phyloP scores from a whole-genome alignment of 768 basidiomycete species.

The Pisolithus sp. region DNA sequence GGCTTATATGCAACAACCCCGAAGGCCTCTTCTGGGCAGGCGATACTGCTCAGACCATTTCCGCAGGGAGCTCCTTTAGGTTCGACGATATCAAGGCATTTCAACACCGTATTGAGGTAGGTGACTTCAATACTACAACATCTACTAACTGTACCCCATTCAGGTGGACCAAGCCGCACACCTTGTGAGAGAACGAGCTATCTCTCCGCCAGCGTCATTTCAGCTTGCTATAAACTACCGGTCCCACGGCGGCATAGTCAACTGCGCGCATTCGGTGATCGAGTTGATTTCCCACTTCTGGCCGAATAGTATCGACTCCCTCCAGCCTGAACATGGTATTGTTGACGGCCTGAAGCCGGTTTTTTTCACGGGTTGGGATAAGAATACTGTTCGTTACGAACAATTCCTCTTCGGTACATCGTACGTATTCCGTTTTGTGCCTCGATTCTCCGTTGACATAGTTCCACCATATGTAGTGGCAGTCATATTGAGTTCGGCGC shows the following conservation, averaged over 20 bases:
- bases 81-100: constrained; percentile 70
- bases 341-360: constrained; percentile 50
- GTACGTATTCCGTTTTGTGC: constrained; percentile 24
- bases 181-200: constrained; percentile 7
- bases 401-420: constrained; percentile 51
- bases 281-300: constrained; percentile 57
- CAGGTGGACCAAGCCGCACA: constrained; percentile 18
- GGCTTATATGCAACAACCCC: constrained; percentile 55
- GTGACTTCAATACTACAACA: background rate
- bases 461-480: constrained; percentile 31
- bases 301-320: constrained; percentile 56
- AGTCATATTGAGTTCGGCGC: constrained; percentile 54
- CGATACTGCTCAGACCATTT: constrained; percentile 75
- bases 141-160: background rate
- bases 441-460: constrained; percentile 7
- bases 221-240: constrained; percentile 62
- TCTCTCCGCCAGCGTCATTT: constrained; percentile 36
- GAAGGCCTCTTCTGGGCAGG: constrained; percentile 75
- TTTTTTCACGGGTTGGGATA: constrained; percentile 47
- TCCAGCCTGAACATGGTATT: constrained; percentile 50
- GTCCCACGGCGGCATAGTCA: constrained; percentile 69
- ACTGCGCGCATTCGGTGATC: constrained; percentile 60
- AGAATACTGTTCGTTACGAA: constrained; percentile 38
- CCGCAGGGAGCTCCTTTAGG: constrained; percentile 63
- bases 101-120: constrained; percentile 55